Conservation (phyloP, 768 basidiomycete genomes). For the Hygrocybe coccinea region DNA sequence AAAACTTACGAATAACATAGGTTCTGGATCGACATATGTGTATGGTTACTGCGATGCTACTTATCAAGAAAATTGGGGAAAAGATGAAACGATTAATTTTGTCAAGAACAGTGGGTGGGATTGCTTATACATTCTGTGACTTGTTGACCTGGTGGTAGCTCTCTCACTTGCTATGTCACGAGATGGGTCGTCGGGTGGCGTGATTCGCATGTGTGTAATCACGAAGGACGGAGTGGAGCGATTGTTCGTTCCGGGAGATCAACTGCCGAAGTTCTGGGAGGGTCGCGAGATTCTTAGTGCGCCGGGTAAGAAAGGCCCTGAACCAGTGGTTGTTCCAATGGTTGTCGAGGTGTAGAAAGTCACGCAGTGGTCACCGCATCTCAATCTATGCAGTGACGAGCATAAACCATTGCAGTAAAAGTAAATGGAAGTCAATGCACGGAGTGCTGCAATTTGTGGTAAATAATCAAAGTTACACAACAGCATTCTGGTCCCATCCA, state of each 20-base stretch:
- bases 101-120: slow-evolving; percentile 84
- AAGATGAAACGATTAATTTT: slow-evolving; percentile 87
- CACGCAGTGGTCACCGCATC: background rate
- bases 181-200: slow-evolving; percentile 96
- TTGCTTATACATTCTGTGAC: background rate
- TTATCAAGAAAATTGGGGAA: slow-evolving; percentile 86
- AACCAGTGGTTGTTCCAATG: slow-evolving; percentile 43
- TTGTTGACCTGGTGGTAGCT: slow-evolving; percentile 43
- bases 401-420: no score
- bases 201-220: slow-evolving; percentile 96
- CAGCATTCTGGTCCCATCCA: slow-evolving; percentile 39
- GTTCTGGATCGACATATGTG: slow-evolving; percentile 95
- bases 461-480: no score
- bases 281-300: slow-evolving; percentile 65
- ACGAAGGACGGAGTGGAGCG: slow-evolving; percentile 89
- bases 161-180: slow-evolving; percentile 93
- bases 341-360: slow-evolving; percentile 39
- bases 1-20: slow-evolving; percentile 36
- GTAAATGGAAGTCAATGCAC: no score
- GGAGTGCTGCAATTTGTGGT: no score
- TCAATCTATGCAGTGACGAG: background rate
- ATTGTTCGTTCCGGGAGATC: slow-evolving; percentile 85
- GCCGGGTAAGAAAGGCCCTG: slow-evolving; percentile 30
- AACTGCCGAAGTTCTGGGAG: slow-evolving; percentile 88
- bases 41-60: slow-evolving; percentile 99